These are phyloP conservation scores for Coemansia sp. DNA, from an alignment of 192 early-diverging fungal species.

Conservation along the genomic window DNA sequence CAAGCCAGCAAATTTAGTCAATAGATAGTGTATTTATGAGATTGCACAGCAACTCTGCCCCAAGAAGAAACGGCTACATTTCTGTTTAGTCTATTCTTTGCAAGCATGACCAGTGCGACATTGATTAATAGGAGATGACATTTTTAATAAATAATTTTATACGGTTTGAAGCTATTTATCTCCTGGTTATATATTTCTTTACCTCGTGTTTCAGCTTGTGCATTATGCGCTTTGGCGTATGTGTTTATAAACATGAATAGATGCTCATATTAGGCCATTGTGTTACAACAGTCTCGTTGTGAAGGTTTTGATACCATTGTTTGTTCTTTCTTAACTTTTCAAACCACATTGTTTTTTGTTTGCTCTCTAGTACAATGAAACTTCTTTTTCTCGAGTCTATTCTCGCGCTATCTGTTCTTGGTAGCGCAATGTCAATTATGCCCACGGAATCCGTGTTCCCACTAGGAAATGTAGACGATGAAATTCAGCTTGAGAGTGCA, in stretches of 20 bases:
- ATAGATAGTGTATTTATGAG: neutral
- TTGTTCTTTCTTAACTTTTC: neutral
- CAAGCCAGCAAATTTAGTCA: conserved; percentile 13
- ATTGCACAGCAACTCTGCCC: neutral
- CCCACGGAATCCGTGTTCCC: neutral
- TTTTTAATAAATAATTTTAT: neutral
- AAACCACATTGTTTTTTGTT: neutral
- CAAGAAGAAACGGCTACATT: neutral
- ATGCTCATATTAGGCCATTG: no score
- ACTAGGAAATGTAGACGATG: neutral
- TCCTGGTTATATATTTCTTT: neutral
- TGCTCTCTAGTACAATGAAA: neutral
- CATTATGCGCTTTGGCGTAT: neutral
- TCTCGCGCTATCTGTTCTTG: conserved; percentile 6
- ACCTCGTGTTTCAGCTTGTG: neutral
- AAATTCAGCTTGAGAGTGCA: neutral
- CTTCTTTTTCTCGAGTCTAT: neutral
- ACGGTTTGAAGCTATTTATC: neutral
- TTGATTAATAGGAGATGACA: neutral
- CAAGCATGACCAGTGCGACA: neutral
- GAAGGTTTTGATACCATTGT: neutral
- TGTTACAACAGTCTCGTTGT: no score
- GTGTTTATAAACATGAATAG: neutral
- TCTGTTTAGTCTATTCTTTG: neutral
- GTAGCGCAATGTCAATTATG: conserved; percentile 6